phyloP scores from a whole-genome alignment of 345 rosid species.

The Cardamine chenopodiifolia region DNA sequence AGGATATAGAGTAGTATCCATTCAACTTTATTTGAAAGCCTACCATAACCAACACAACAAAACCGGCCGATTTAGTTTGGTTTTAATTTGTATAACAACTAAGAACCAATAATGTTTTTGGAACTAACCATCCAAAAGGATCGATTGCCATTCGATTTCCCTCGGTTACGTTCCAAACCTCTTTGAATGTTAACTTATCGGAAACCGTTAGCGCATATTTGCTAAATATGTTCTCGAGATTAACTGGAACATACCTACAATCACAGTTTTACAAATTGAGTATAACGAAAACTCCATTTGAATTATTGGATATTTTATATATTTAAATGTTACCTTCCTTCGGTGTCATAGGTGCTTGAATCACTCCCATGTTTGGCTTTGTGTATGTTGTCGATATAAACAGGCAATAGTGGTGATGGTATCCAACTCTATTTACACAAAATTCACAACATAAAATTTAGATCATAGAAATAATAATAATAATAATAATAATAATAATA shows the following conservation, averaged over 20 bases:
- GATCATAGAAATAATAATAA: not conserved
- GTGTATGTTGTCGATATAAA: conserved; percentile 71
- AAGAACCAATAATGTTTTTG: not conserved
- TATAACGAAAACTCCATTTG: not conserved
- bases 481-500: too few relatives aligned
- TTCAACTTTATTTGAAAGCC: conserved; percentile 56
- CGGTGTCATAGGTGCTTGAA: conserved; percentile 70
- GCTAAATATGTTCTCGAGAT: conserved; percentile 71
- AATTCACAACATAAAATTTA: not conserved
- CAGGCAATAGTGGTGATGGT: conserved; percentile 69
- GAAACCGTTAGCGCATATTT: conserved; percentile 61
- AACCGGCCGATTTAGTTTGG: not conserved
- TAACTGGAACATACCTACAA: conserved; percentile 63
- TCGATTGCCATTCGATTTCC: conserved; percentile 61
- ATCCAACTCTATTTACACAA: conserved; percentile 59
- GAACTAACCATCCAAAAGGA: conserved; percentile 64
- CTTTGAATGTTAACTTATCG: conserved; percentile 54
- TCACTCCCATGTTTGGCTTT: conserved; percentile 82
- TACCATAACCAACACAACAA: conserved; percentile 32
- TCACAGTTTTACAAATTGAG: not conserved
- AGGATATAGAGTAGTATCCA: conserved; percentile 60
- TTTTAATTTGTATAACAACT: not conserved
- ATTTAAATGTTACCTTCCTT: conserved; percentile 63
- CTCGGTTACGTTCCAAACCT: conserved; percentile 74
- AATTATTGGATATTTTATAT: not conserved